Base-by-base conservation (phyloP, 2,329 filamentous ascomycete species). In the Colletotrichum sp. region DNA sequence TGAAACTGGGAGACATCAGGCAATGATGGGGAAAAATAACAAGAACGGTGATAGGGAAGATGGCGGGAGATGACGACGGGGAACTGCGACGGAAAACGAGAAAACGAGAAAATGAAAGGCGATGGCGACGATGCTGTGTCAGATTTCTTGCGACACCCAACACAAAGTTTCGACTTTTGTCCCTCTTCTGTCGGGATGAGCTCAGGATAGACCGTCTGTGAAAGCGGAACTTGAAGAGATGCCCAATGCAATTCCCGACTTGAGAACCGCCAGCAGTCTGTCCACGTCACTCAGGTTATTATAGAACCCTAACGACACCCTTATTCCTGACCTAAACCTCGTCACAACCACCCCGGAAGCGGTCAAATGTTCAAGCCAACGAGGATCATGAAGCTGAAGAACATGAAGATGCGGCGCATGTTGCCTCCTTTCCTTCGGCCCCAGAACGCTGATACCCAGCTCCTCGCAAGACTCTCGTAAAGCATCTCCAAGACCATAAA, bases 381-480 rank as follows among this genome's bases (percentile, higher is more conserved):
- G 69, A 18, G 74, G 8, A 12, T 78, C 62, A 13, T 78, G 74
- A 52, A 84, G 52, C 3, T 78, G 76, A 16, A 84, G 69, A 10
- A 83, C 75, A 55, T 82, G 80, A 10, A 84, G 69, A 70, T 84
- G 83, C 24, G 83, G 82, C 2, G 82, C 80, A 13, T 82, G 79
- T 1, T 73, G 39, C 7, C 73, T 24, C 4, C 78, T 78, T 12
- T 72, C 71, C 5, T 72, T 6, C 4, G 81, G 82, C 0, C 81
- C 80, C 7, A 81, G 68, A 2, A 83, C 67, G 4, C 57, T 21
- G 15, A 84, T 64, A 2, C 81, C 79, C 3, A 83, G 55, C 5
- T 57, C 32, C 3, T 64, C 76, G 32, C 79, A 81, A 64, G 79
- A 77, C 3, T 44, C 15, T 2, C 72, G 70, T 28, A 84, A 36